Base-by-base conservation (phyloP, 2,329 filamentous ascomycete genomes). In the Metarhizium sp. region DNA sequence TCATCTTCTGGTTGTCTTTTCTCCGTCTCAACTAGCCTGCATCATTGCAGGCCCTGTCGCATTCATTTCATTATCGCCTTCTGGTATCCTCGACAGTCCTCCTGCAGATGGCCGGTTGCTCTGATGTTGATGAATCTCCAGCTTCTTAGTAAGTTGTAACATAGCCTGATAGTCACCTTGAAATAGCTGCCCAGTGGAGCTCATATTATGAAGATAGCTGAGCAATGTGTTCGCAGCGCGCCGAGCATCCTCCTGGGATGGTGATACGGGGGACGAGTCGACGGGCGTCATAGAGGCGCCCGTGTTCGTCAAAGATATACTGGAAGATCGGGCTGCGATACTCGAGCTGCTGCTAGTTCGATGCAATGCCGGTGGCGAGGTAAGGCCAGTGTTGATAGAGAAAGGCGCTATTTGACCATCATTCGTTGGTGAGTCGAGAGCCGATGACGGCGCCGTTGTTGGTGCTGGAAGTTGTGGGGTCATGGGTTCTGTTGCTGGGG, bases 211-310 rank as follows among this genome's bases (percentile, higher is more conserved):
- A 67, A 96, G 87, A 66, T 92, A 96, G 58, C 74, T 86, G 67
- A 95, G 80, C 20, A 96, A 82, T 2, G 92, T 85, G 63, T 92
- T 86, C 4, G 95, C 79, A 1, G 92, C 92, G 52, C 84, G 80
- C 43, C 88, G 81, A 4, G 92, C 92, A 68, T 97, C 91, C 62
- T 96, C 91, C 61, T 91, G 88, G 0, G 86, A 90, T 0, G 87
- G 88, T 2, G 87, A 87, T 32, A 72, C 80, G 1, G 85, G 79
- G 51, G 82, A 78, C 45, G 80, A 78, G 58, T 81, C 74, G 42
- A 82, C 74, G 2, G 65, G 59, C 3, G 63, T 62, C 25, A 62
- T 62, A 20, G 61, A 58, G 8, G 59, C 58, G 16, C 57, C 59
- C 47, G 51, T 45, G 16, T 45, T 57, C 8, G 60, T 57, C 18